These are phyloP conservation scores for Metarhizium robertsii DNA, from an alignment of 2,329 filamentous ascomycete genomes.

Conservation along the genomic window DNA sequence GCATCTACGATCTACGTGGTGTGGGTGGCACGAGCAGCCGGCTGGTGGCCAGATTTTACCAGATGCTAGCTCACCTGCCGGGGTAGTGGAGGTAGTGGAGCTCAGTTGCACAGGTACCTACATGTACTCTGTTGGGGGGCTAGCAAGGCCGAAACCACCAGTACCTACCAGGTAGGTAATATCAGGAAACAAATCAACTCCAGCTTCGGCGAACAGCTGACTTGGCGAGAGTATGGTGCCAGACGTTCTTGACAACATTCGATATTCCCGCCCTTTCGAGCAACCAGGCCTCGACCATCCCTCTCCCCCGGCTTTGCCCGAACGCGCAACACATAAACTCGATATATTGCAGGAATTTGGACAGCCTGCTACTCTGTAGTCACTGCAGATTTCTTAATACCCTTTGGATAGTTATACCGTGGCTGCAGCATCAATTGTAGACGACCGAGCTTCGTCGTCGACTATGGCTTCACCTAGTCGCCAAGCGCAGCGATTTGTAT, in stretches of 20 bases:
- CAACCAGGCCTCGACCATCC: neutral
- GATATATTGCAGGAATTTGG: neutral
- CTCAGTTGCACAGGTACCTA: too few relatives aligned
- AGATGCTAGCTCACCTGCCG: too few relatives aligned
- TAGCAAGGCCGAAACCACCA: too few relatives aligned
- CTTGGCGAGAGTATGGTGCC: neutral
- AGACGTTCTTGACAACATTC: neutral
- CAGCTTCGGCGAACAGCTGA: neutral
- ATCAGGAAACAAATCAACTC: too few relatives aligned
- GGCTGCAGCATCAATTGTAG: neutral
- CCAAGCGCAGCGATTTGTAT: neutral
- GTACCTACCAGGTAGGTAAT: too few relatives aligned
- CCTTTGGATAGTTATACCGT: neutral
- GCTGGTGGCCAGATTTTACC: too few relatives aligned
- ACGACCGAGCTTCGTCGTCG: neutral
- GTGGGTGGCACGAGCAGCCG: too few relatives aligned
- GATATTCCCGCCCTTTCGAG: neutral
- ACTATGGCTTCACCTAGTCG: constrained; percentile 3
- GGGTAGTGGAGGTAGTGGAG: too few relatives aligned
- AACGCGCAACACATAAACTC: neutral
- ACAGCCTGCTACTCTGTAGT: neutral
- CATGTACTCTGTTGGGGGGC: too few relatives aligned
- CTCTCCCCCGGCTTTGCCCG: neutral
- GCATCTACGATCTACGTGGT: too few relatives aligned
- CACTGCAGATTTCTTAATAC: neutral